Percentiles rank a stretch among this genome's conserved stretches.
Evolutionary conservation across 2,329 filamentous ascomycete species (phyloP).

Genomic region (Reticulascus tulasneorum): DNA sequence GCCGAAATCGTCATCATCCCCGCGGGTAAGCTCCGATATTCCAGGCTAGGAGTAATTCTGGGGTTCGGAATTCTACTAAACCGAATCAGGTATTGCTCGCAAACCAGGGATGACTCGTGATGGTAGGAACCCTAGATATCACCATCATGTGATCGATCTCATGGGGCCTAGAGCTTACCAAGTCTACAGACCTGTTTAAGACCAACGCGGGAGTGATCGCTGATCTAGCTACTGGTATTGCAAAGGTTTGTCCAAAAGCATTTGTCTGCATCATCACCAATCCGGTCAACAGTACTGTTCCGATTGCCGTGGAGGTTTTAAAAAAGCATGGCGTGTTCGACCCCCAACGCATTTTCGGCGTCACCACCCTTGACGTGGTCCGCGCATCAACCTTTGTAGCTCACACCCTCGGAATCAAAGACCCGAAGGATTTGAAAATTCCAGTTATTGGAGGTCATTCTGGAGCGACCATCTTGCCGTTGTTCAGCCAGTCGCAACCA

Average conservation of each 20-base stretch:
- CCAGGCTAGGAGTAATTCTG: no score
- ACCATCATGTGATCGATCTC: no score
- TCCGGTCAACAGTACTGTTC: constrained; percentile 78
- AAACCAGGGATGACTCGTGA: constrained; percentile 82
- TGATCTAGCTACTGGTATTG: constrained; percentile 69
- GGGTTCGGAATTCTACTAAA: not conserved
- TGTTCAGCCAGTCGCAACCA: constrained; percentile 68
- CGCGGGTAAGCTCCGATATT: constrained; percentile 40
- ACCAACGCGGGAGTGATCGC: constrained; percentile 79
- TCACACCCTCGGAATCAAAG: constrained; percentile 38
- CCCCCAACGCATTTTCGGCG: constrained; percentile 75
- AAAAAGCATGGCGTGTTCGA: constrained; percentile 72
- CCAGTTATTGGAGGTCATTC: constrained; percentile 74
- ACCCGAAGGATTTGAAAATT: constrained; percentile 68
- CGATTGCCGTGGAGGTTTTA: constrained; percentile 73
- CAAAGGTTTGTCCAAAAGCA: constrained; percentile 65
- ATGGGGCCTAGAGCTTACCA: not conserved
- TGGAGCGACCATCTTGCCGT: constrained; percentile 72
- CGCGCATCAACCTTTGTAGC: constrained; percentile 72
- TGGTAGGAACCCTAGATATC: no score
- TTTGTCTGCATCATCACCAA: constrained; percentile 76
- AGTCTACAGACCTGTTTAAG: constrained; percentile 51
- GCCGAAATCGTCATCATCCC: constrained; percentile 73
- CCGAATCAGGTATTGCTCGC: constrained; percentile 58
- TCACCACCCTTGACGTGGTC: constrained; percentile 76